Evolutionary conservation across 345 rosid genomes (phyloP), one percentile per base, ranked within the genome.

Genomic region (Euphorbia lathyris): DNA sequence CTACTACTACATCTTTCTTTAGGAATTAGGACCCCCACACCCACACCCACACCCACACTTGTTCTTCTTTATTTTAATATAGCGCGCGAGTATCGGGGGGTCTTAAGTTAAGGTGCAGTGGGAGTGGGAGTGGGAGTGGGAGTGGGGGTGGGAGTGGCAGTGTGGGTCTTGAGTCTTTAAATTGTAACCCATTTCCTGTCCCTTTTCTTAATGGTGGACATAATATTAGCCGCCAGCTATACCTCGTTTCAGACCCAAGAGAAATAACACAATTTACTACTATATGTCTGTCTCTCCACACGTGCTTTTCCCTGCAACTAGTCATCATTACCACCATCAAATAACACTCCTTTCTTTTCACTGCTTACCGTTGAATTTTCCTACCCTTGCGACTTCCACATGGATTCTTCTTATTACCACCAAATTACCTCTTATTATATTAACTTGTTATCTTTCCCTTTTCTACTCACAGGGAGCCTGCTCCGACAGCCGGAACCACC

Each of bases 51-150:
- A 2, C 75, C 66, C 68, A 69, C 29, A 27, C 3, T 2, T 34
- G 4, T 34, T 7, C 7, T 7, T 2, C 38, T 34, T 34, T 34
- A 34, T 2, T 34, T 34, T 34, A 34, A 7, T 76, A 42, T 67
- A 80, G 86, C 86, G 86, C 86, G 83, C 80, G 72, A 77, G 68
- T 75, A 30, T 69, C 83, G 86, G 81, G 86, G 77, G 83, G 4
- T 3, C 17, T 7, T 11, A 34, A 45, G 16, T 45, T 45, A 45
- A 45, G 50, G 56, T n/a, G 17, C 9, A 5, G n/a, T n/a, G n/a
- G n/a, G n/a, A n/a, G n/a, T n/a, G n/a, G n/a, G n/a, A n/a, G n/a
- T n/a, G n/a, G n/a, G n/a, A n/a, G n/a, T n/a, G n/a, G n/a, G n/a
- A n/a, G n/a, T n/a, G n/a, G n/a, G n/a, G n/a, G n/a, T n/a, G n/a